Base-by-base conservation (phyloP, 192 early-diverging fungal genomes). In the Dimargaris cristalligena region DNA sequence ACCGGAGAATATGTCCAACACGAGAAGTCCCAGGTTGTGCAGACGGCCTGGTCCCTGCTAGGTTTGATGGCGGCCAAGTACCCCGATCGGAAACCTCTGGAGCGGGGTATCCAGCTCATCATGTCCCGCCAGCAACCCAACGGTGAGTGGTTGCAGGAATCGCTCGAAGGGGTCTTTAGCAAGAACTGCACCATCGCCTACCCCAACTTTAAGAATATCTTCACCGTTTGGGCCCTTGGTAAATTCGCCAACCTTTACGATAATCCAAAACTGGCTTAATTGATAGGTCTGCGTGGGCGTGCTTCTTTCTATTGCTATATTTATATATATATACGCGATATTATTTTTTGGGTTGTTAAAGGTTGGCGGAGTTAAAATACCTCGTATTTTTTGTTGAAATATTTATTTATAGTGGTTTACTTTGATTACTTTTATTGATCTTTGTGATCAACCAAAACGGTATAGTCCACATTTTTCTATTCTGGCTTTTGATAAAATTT, bases 151-250 rank as follows among this genome's bases (percentile, higher is more conserved):
- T 77, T 83, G 16, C 96, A 99, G 68, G 96, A 99, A 65, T 84
- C 78, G 28, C 92, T 97, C 60, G 96, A 99, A 70, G 96, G 96
- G 44, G 91, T 99, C 33, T 99, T 99, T 69, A 99, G 95, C 78
- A 84, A 90, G 65, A 86, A 81, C 48, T 90, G 84, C 62, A 80
- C 69, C 31, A 84, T 90, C 60, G 79, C 84, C 30, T 96, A 96
- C 67, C 89, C 89, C 29, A 96, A 94, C 73, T 96, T 90, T 67
- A 96, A 94, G 77, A 88, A 91, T 55, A 70, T 80, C 44, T 96
- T 96, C 60, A 84, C 88, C 6, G 83, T 92, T 34, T 96, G 91
- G 91, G 93, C 91, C 1, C 71, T 96, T 61, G 86, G 88, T 22
- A 72, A 83, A 31, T 95, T 89, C 60, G 83, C 84, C 18, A 84